A percentile compares a stretch with the other conserved stretches of the same genome.
These are phyloP conservation scores for Aspergillus wentii DNA, from an alignment of 495 filamentous ascomycete genomes.

Conservation along the genomic window DNA sequence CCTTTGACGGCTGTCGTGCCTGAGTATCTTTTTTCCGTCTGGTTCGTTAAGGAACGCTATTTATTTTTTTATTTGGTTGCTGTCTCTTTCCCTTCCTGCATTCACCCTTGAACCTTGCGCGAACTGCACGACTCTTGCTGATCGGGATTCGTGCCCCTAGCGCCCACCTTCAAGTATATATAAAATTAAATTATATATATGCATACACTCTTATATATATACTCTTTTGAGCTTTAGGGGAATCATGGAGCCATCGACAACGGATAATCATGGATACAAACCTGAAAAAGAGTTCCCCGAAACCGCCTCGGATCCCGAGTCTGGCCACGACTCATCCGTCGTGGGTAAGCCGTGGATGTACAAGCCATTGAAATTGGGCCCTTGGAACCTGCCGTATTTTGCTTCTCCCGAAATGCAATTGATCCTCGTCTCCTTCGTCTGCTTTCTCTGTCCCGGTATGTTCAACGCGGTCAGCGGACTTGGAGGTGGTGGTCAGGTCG, in stretches of 20 bases:
- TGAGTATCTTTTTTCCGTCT: too few species aligned
- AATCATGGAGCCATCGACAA: constrained; percentile 8
- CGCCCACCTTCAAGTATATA: too few species aligned
- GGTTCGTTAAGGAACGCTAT: constrained; percentile 4
- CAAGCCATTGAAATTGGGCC: constrained; percentile 53
- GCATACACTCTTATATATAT: background rate
- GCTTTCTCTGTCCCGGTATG: constrained; percentile 86
- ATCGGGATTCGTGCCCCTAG: background rate
- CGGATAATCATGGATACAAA: constrained; percentile 1
- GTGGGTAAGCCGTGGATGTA: constrained; percentile 60
- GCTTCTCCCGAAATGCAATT: constrained; percentile 73
- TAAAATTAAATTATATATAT: background rate
- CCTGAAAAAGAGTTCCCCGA: constrained; percentile 15
- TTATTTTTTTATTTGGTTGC: background rate
- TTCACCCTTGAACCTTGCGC: too few species aligned
- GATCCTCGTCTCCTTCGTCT: constrained; percentile 73
- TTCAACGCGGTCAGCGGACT: constrained; percentile 76
- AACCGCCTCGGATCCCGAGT: constrained; percentile 21
- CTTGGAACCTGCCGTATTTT: constrained; percentile 59
- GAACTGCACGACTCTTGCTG: background rate
- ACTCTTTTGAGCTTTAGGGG: background rate
- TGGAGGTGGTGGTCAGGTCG: constrained; percentile 64
- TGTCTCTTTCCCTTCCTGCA: background rate
- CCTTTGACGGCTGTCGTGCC: too few species aligned
- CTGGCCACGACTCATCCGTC: constrained; percentile 18